These are phyloP conservation scores for Plantago rigida DNA, from an alignment of 305 asterid genomes.

Conservation along the genomic window DNA sequence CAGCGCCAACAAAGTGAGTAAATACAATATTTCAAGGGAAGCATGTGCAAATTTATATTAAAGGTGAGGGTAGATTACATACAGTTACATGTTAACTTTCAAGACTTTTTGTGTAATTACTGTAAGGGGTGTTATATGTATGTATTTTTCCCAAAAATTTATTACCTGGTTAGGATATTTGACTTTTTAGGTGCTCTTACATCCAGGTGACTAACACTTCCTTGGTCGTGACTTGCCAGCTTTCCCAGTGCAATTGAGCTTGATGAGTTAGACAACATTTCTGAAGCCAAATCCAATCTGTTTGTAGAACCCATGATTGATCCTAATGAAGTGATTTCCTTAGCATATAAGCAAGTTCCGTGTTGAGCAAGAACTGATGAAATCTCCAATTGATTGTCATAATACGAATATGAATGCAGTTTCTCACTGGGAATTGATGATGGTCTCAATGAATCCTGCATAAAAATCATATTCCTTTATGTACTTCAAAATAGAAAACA, in stretches of 20 bases:
- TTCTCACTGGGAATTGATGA: constrained; percentile 36
- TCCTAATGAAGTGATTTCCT: constrained; percentile 47
- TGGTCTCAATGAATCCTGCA: constrained; percentile 58
- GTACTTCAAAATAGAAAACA: constrained; percentile 18
- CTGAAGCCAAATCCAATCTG: constrained; percentile 55
- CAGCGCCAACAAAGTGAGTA: too few relatives aligned
- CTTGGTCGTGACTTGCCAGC: constrained; percentile 39
- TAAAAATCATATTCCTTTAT: constrained; percentile 15
- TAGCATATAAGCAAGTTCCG: constrained; percentile 65
- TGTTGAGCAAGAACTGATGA: constrained; percentile 65
- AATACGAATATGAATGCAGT: constrained; percentile 44
- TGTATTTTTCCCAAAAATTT: constrained; percentile 3
- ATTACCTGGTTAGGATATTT: constrained; percentile 44
- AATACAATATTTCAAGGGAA: too few relatives aligned
- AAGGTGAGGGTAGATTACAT: not conserved
- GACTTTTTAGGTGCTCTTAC: constrained; percentile 22
- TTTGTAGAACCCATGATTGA: constrained; percentile 32
- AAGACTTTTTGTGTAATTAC: not conserved
- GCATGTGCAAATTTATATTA: not conserved
- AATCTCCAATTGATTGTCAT: constrained; percentile 66
- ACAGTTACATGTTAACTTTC: not conserved
- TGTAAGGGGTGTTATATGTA: not conserved
- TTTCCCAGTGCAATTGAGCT: constrained; percentile 69
- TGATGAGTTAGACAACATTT: constrained; percentile 62
- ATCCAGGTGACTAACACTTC: constrained; percentile 23